These are phyloP conservation scores for Taiwanofungus camphoratus DNA, from an alignment of 1,284 basidiomycete species.

Conservation along the genomic window DNA sequence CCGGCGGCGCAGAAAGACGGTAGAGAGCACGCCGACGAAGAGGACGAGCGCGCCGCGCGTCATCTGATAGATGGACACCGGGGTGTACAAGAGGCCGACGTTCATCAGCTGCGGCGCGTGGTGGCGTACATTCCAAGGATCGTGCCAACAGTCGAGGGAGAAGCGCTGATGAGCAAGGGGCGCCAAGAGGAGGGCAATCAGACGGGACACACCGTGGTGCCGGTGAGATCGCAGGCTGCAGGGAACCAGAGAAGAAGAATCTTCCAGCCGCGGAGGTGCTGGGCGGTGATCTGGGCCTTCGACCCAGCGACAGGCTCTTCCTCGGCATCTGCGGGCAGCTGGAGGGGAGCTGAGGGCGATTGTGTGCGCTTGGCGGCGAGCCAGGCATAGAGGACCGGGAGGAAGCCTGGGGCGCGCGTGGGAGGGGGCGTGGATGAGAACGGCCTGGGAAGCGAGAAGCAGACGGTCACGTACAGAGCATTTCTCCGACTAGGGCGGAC, in stretches of 20 bases:
- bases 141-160: too few species aligned
- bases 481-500: slow-evolving; percentile 72
- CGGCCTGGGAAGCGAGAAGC: slow-evolving; percentile 12
- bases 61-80: slow-evolving; percentile 99
- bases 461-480: slow-evolving; percentile 67
- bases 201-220: slow-evolving; percentile 63
- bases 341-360: slow-evolving; percentile 47
- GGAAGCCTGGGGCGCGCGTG: slow-evolving; percentile 51
- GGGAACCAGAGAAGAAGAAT: slow-evolving; percentile 80
- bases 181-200: slow-evolving; percentile 3
- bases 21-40: slow-evolving; percentile 91
- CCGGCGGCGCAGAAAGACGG: slow-evolving; percentile 83
- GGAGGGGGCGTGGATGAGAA: slow-evolving; percentile 10
- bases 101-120: slow-evolving; percentile 74
- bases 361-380: slow-evolving; percentile 41
- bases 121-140: too few species aligned
- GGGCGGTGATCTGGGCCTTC: slow-evolving; percentile 24
- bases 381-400: slow-evolving; percentile 76
- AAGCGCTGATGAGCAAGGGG: slow-evolving; percentile 7
- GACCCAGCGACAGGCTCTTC: slow-evolving; percentile 31
- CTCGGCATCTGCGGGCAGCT: slow-evolving; percentile 46
- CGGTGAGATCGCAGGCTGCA: slow-evolving; percentile 84
- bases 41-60: slow-evolving; percentile 94
- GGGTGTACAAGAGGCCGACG: slow-evolving; percentile 89
- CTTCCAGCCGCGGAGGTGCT: slow-evolving; percentile 59